Evolutionary conservation across 2,329 filamentous ascomycete genomes (phyloP).

Genomic region (Tolypocladium guangdongense): DNA sequence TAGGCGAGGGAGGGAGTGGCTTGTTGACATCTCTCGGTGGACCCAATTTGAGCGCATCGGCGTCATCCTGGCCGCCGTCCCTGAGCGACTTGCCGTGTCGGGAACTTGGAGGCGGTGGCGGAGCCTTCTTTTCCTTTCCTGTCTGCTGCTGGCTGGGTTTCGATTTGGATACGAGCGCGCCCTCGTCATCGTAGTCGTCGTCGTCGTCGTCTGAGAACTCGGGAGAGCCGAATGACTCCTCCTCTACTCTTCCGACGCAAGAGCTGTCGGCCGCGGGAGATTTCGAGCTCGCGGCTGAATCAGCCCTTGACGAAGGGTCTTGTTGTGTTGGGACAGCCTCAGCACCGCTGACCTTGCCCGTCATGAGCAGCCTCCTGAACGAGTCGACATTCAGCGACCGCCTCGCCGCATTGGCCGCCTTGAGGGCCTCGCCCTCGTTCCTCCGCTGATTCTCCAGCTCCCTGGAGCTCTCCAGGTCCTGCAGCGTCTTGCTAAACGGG

Average conservation of each 20-base stretch:
- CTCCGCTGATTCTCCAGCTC: conserved; percentile 18
- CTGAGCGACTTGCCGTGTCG: conserved; percentile 68
- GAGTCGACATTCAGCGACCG: conserved; percentile 62
- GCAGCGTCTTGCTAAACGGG: conserved; percentile 44
- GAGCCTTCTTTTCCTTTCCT: conserved; percentile 44
- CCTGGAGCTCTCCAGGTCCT: conserved; percentile 33
- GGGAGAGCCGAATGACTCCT: background rate
- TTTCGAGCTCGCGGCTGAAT: background rate
- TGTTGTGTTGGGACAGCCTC: background rate
- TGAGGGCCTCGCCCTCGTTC: conserved; percentile 20
- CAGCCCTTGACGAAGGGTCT: background rate
- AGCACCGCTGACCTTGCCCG: conserved; percentile 43
- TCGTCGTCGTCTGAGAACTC: conserved; percentile 2
- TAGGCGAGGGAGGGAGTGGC: conserved; percentile 46
- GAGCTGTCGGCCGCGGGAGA: background rate
- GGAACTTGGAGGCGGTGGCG: conserved; percentile 62
- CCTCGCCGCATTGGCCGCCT: conserved; percentile 22
- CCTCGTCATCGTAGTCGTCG: background rate
- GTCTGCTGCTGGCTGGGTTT: conserved; percentile 2
- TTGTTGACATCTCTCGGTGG: conserved; percentile 28
- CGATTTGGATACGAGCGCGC: background rate
- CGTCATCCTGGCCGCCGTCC: conserved; percentile 3
- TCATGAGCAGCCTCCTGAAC: conserved; percentile 67
- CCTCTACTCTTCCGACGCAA: background rate
- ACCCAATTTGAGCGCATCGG: background rate